Conservation (phyloP, 2,329 filamentous ascomycete species). For the Coniochaeta sp. region DNA sequence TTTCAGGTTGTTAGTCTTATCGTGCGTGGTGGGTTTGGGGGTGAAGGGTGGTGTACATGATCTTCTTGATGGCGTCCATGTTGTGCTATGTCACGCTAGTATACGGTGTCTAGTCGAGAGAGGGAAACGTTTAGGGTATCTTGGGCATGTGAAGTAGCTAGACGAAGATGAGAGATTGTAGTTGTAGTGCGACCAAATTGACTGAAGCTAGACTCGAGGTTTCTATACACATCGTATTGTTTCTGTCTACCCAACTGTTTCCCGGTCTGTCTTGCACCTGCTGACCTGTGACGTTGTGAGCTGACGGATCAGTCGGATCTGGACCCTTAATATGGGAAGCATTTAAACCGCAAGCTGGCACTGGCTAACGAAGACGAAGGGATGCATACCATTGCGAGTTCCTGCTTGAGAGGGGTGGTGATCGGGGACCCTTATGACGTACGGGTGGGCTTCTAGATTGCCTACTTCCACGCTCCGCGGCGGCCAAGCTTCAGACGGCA, state of each 20-base stretch:
- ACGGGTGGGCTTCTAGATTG: background rate
- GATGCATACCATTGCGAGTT: background rate
- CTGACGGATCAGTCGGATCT: too few relatives aligned
- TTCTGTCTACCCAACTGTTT: background rate
- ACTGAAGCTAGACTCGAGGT: background rate
- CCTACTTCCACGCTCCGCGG: background rate
- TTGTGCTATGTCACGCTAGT: background rate
- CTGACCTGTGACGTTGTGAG: background rate
- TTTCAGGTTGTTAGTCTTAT: background rate
- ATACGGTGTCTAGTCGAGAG: too few relatives aligned
- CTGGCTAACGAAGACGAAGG: background rate
- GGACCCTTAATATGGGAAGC: background rate
- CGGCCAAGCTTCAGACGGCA: background rate
- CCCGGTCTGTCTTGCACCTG: background rate
- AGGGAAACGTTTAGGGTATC: too few relatives aligned
- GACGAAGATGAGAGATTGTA: background rate
- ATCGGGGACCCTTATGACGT: background rate
- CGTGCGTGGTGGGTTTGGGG: background rate
- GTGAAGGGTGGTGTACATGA: conserved; percentile 1
- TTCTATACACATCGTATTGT: background rate
- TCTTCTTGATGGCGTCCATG: conserved; percentile 10
- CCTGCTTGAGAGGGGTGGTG: background rate
- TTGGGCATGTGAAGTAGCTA: too few relatives aligned
- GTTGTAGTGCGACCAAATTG: background rate
- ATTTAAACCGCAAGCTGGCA: background rate